Evolutionary conservation across 1,284 basidiomycete species (phyloP), one percentile per base, ranked within the genome.

Genomic region (Ceratobasidium sp.): DNA sequence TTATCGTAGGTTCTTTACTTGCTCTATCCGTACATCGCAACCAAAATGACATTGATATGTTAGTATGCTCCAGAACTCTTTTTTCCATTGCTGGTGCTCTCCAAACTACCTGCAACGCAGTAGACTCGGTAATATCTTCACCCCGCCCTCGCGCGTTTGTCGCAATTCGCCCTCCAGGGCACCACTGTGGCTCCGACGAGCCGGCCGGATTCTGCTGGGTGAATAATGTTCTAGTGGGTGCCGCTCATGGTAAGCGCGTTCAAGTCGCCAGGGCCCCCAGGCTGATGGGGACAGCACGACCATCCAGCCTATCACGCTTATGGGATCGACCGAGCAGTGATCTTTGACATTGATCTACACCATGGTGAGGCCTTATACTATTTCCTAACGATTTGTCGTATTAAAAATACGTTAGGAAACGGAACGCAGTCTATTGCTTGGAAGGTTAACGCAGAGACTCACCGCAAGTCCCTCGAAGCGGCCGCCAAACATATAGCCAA

Each of bases 121-220:
- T 97, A 0, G 94, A 97, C 76, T 82, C 74, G 9, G 80, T 59
- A 34, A 11, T 6, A 27, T n/a, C 37, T 27, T 59, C 61, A 24
- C 24, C 76, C 0, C 78, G 78, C 64, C 81, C 74, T 14, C 87
- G 89, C 43, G 92, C 92, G 0, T 97, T 97, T 81, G 94, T 94
- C 13, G 91, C 89, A 0, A 87, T 97, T 37, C 84, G 95, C 54
- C 95, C 95, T 0, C 95, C 95, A 0, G 95, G 95, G 0, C 95
- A 96, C 83, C 95, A 96, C 79, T 97, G 95, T 78, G 92, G 93
- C 1, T 93, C 95, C 81, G 89, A 94, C 76, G 88, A 87, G 0
- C 96, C 96, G 0, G 92, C 90, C 8, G 97, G 96, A 0, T 96
- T 96, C 81, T 98, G 95, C 82, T 95, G 97, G 80, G 88, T 98